Conservation (phyloP, 2,329 filamentous ascomycete genomes). For the Colletotrichum zoysiae region DNA sequence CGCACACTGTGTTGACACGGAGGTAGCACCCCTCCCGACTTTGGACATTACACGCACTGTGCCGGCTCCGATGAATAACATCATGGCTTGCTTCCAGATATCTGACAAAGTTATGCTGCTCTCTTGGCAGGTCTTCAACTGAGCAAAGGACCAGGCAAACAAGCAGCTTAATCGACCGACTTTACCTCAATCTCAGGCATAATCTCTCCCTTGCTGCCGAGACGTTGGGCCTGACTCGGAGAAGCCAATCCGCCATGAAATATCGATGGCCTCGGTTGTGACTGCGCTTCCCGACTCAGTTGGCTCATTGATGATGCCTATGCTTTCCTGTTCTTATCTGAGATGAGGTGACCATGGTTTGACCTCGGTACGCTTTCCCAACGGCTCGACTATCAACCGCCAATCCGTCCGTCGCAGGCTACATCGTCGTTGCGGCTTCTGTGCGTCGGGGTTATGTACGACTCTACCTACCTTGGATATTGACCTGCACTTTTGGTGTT, state of each 20-base stretch:
- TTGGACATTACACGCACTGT: conserved; percentile 3
- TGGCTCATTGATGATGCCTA: background rate
- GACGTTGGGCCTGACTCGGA: background rate
- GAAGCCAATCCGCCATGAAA: background rate
- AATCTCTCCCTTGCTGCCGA: background rate
- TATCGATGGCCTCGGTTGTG: background rate
- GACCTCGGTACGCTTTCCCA: background rate
- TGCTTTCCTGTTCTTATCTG: conserved; percentile 12
- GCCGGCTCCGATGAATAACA: background rate
- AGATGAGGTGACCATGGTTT: background rate
- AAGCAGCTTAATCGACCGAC: background rate
- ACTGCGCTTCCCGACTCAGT: background rate
- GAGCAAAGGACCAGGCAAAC: background rate
- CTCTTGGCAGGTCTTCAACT: background rate
- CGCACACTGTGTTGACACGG: background rate
- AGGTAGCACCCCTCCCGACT: background rate
- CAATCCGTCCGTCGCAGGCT: background rate
- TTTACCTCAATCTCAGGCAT: background rate
- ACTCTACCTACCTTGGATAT: background rate
- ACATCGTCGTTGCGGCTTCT: conserved; percentile 1
- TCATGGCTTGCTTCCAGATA: background rate
- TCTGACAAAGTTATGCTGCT: background rate
- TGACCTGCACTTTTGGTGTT: background rate
- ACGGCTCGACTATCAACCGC: conserved; percentile 19
- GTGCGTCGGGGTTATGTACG: background rate